Conservation (phyloP, 495 filamentous ascomycete genomes). For the Hyaloscypha bicolor region DNA sequence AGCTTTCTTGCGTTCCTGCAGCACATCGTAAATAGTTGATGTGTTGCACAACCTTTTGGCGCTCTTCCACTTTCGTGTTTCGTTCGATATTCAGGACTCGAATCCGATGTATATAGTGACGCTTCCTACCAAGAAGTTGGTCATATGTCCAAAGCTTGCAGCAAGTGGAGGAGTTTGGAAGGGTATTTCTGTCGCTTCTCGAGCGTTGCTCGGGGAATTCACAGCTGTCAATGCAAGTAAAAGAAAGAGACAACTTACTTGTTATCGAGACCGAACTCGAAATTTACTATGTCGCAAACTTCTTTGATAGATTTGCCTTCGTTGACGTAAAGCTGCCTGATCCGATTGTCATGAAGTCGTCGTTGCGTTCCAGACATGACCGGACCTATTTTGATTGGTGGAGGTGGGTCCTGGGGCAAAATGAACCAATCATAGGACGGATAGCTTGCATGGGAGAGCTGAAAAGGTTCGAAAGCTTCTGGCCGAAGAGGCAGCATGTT, state of each 20-base stretch:
- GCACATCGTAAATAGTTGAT: too few species aligned
- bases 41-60: too few species aligned
- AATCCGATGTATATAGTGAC: neutral
- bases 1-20: too few species aligned
- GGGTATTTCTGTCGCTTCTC: neutral
- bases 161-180: neutral
- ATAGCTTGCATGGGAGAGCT: slow-evolving; percentile 9
- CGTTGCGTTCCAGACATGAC: slow-evolving; percentile 11
- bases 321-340: slow-evolving; percentile 18
- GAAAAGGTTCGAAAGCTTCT: too few species aligned
- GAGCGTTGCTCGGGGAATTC: neutral
- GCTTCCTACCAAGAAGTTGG: neutral
- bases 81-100: too few species aligned
- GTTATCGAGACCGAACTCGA: neutral
- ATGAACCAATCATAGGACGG: neutral
- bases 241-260: slow-evolving; percentile 16
- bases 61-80: too few species aligned
- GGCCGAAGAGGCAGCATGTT: too few species aligned
- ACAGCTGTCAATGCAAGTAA: slow-evolving; percentile 1
- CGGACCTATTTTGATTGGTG: slow-evolving; percentile 10
- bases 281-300: slow-evolving; percentile 8
- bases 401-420: neutral
- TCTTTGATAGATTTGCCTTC: slow-evolving; percentile 11
- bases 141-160: slow-evolving; percentile 5
- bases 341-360: slow-evolving; percentile 7